These are phyloP conservation scores for Vitis amurensis DNA, from an alignment of 164 flowering plant species.

Conservation along the genomic window DNA sequence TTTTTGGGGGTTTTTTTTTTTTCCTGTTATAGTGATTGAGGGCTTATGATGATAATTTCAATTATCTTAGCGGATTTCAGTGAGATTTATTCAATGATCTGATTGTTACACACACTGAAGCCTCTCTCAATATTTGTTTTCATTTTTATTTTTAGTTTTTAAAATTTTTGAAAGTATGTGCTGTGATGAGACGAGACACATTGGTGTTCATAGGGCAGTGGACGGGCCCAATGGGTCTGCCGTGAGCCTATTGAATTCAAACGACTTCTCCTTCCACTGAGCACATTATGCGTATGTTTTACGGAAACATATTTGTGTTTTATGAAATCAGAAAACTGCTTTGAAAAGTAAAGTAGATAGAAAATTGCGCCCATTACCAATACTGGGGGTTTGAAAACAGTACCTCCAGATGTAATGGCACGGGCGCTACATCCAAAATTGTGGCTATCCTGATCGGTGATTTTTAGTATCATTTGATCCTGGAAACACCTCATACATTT, in stretches of 20 bases:
- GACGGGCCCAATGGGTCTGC: slow-evolving; percentile 26
- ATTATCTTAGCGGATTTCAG: slow-evolving; percentile 80
- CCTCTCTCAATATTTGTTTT: slow-evolving; percentile 12
- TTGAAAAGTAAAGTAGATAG: neutral
- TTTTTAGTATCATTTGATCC: slow-evolving; percentile 46
- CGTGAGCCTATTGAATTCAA: slow-evolving; percentile 46
- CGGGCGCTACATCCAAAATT: slow-evolving; percentile 44
- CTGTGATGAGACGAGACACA: slow-evolving; percentile 52
- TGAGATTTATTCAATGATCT: slow-evolving; percentile 64
- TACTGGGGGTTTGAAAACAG: slow-evolving; percentile 44
- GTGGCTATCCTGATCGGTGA: slow-evolving; percentile 76
- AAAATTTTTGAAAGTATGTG: slow-evolving; percentile 6
- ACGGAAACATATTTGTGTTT: neutral
- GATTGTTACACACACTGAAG: slow-evolving; percentile 84
- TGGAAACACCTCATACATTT: slow-evolving; percentile 72
- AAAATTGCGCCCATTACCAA: slow-evolving; percentile 69
- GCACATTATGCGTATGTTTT: slow-evolving; percentile 15
- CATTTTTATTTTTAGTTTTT: neutral
- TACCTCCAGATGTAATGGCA: slow-evolving; percentile 73
- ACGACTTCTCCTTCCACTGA: slow-evolving; percentile 84
- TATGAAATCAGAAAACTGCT: neutral
- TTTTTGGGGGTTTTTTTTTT: neutral
- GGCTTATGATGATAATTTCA: slow-evolving; percentile 56
- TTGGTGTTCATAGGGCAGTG: slow-evolving; percentile 49
- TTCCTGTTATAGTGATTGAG: neutral